These are phyloP conservation scores for Coemansia aciculifera DNA, from an alignment of 192 early-diverging fungal species.

Conservation along the genomic window DNA sequence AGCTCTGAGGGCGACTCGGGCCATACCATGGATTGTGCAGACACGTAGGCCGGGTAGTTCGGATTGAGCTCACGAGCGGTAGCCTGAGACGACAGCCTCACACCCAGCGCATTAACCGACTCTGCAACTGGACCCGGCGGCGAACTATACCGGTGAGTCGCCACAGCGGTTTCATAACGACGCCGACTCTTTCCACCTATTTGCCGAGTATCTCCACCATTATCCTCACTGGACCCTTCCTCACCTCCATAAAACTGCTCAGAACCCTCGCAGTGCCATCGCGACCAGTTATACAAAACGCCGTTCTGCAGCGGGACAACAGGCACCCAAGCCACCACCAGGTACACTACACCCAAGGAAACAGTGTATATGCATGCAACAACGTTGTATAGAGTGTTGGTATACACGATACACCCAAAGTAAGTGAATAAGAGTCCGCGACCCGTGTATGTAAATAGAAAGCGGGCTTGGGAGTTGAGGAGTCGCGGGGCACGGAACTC, in stretches of 20 bases:
- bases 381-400: slow-evolving; percentile 48
- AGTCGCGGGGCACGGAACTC: slow-evolving; percentile 52
- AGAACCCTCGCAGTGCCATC: slow-evolving; percentile 32
- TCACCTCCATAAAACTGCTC: slow-evolving; percentile 17
- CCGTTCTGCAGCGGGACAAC: slow-evolving; percentile 47
- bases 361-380: slow-evolving; percentile 54
- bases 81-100: slow-evolving; percentile 9
- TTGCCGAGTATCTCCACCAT: not conserved
- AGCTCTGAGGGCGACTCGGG: slow-evolving; percentile 17
- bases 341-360: slow-evolving; percentile 55
- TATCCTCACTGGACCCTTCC: not conserved
- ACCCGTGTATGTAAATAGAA: slow-evolving; percentile 60
- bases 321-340: slow-evolving; percentile 57
- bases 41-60: slow-evolving; percentile 11
- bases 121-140: not conserved
- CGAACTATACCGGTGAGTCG: not conserved
- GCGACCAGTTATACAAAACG: slow-evolving; percentile 46
- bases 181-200: not conserved
- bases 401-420: slow-evolving; percentile 61
- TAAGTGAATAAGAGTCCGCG: slow-evolving; percentile 61
- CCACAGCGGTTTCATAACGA: not conserved
- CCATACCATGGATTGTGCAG: slow-evolving; percentile 30
- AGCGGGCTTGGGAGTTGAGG: slow-evolving; percentile 54
- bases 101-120: not conserved
- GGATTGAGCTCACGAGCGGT: slow-evolving; percentile 17